Conservation (phyloP, 208 protist genomes). For the Leishmania braziliensis region DNA sequence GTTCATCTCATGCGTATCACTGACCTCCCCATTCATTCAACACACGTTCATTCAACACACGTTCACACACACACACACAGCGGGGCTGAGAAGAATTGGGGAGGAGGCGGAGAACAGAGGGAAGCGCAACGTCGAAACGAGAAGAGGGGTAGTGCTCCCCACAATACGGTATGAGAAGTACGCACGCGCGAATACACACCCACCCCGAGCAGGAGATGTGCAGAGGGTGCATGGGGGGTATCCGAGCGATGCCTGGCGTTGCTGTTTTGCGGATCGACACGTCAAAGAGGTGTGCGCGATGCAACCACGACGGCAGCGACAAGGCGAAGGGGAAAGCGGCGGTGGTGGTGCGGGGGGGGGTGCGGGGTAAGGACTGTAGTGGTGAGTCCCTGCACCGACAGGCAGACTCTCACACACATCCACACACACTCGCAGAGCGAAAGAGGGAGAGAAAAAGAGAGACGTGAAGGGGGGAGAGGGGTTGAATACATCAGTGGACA, state of each 20-base stretch:
- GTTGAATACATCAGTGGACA: slow-evolving; percentile 5
- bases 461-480: background rate
- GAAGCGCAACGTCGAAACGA: background rate
- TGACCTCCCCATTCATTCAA: background rate
- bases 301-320: background rate
- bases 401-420: background rate
- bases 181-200: background rate
- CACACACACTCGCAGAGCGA: background rate
- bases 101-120: background rate
- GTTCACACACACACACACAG: background rate
- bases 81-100: background rate
- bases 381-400: background rate
- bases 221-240: background rate
- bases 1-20: background rate
- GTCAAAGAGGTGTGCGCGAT: background rate
- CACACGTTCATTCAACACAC: background rate
- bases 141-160: background rate
- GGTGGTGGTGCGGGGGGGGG: background rate
- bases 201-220: background rate
- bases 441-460: background rate
- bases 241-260: background rate
- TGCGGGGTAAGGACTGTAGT: background rate
- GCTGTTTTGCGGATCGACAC: background rate
- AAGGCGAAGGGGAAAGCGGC: background rate
- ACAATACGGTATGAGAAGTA: background rate